Conservation (phyloP, 345 rosid genomes). For the Acer saccharum region DNA sequence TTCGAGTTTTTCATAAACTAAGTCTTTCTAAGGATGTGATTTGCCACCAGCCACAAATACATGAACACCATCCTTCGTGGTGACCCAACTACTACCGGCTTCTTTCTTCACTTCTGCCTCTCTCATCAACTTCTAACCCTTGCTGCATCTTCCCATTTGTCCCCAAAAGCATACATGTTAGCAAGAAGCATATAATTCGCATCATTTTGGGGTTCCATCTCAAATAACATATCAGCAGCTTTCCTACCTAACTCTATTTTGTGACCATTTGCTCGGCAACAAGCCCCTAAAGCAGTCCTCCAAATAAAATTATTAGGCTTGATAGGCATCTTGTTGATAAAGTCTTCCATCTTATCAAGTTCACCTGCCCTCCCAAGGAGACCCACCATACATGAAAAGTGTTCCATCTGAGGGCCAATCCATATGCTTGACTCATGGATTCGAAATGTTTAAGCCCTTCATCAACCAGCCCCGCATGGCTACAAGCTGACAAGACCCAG, state of each 20-base stretch:
- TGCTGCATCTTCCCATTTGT: constrained; percentile 78
- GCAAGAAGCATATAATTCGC: constrained; percentile 86
- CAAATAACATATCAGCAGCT: constrained; percentile 78
- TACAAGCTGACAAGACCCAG: constrained; percentile 90
- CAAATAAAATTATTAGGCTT: too few relatives aligned
- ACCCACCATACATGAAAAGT: constrained; percentile 91
- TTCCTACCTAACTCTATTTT: constrained; percentile 66
- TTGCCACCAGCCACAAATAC: constrained; percentile 82
- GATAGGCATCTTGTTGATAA: constrained; percentile 8
- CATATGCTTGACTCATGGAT: constrained; percentile 61
- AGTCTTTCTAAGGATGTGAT: constrained; percentile 60
- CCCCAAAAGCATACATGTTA: constrained; percentile 87
- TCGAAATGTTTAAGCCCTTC: constrained; percentile 73
- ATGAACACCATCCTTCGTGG: constrained; percentile 90
- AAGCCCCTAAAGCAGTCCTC: constrained; percentile 29
- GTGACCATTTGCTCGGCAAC: constrained; percentile 65
- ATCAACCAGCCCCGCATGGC: constrained; percentile 80
- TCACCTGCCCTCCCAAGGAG: constrained; percentile 89
- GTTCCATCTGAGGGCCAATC: constrained; percentile 68
- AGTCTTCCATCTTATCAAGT: constrained; percentile 67
- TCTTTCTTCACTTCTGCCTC: constrained; percentile 79
- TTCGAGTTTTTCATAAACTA: constrained; percentile 70
- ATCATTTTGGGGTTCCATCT: constrained; percentile 81
- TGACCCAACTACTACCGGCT: constrained; percentile 96
- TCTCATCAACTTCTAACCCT: constrained; percentile 70